Percentiles rank a stretch among this genome's conserved stretches.
These are phyloP conservation scores for Mollisia scopiformis DNA, from an alignment of 2,329 filamentous ascomycete species.

Conservation along the genomic window DNA sequence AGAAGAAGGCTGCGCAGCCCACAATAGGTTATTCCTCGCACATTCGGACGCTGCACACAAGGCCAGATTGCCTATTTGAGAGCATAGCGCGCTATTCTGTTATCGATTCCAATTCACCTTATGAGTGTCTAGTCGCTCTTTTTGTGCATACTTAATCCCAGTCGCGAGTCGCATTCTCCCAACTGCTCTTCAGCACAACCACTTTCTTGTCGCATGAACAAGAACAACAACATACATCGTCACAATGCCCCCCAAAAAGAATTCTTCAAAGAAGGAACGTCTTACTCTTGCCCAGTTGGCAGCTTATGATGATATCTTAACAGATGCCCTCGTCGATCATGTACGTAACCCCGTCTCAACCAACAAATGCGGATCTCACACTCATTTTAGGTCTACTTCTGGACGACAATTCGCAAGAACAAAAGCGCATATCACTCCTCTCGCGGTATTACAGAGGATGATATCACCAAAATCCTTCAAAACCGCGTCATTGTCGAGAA, in stretches of 20 bases:
- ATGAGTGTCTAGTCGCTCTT: slow-evolving; percentile 9
- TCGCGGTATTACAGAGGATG: slow-evolving; percentile 69
- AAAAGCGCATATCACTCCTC: slow-evolving; percentile 83
- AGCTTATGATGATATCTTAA: slow-evolving; percentile 93
- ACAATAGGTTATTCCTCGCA: neutral
- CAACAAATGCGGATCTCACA: neutral
- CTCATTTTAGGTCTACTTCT: slow-evolving; percentile 79
- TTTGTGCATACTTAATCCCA: neutral
- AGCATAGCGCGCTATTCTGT: neutral
- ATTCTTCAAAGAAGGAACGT: slow-evolving; percentile 64
- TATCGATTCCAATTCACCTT: slow-evolving; percentile 2
- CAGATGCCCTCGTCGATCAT: slow-evolving; percentile 92
- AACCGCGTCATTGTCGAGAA: slow-evolving; percentile 74
- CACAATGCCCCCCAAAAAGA: slow-evolving; percentile 47
- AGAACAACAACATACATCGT: slow-evolving; percentile 4
- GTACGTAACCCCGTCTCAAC: slow-evolving; percentile 56
- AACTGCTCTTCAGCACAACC: neutral
- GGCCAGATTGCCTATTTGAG: neutral
- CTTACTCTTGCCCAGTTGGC: slow-evolving; percentile 87
- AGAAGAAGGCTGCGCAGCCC: slow-evolving; percentile 4
- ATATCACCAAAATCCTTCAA: slow-evolving; percentile 63
- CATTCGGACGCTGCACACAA: neutral
- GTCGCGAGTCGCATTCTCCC: slow-evolving; percentile 2
- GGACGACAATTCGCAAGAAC: slow-evolving; percentile 96
- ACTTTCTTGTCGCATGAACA: slow-evolving; percentile 10